Evolutionary conservation across 78 protist genomes (phyloP), one percentile per base, ranked within the genome.

Genomic region (Salpingoeca rosetta): DNA sequence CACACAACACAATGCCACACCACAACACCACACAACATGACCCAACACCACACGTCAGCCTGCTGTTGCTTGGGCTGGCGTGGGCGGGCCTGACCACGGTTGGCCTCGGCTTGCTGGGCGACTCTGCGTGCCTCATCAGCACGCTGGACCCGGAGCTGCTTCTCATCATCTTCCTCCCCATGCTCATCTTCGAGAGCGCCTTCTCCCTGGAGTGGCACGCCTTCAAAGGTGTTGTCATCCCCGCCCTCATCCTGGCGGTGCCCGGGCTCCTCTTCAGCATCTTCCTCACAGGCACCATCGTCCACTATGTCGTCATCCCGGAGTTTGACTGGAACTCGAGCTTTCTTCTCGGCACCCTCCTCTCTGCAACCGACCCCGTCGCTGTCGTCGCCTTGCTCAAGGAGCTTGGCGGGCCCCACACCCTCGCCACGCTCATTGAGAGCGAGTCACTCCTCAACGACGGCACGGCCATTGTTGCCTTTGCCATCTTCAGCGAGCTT

Each of bases 281-380:
- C 44, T 44, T 10, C 35, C 76, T 92, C 39, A 41, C 77, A 0
- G 88, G 90, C 28, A 35, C 24, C 1, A 0, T 65, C 45, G 78
- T 82, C 38, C 31, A 12, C 27, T 7, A n/a, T 11, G 78, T 73
- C 35, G 78, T 87, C 86, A n/a, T 35, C 38, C 42, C 56, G 12
- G 2, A 25, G n/a, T 88, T 85, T 90, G 10, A 0, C 43, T 76
- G 85, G 83, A 7, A 12, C 43, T 1, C 84, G 31, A 0, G 81
- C 0, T 35, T 87, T 38, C 79, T 82, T 42, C 56, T 91, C 45
- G 89, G 90, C 38, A 43, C 91, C 38, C 74, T 89, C 3, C 84
- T 92, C 40, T 57, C 88, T 1, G 94, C 94, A 27, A 92, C 95
- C 3, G 95, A 93, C 44, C 95, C 95, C 3, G 93, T 93, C 41